These are phyloP conservation scores for Candida ovalis DNA, from an alignment of 805 yeast genomes.

Conservation along the genomic window DNA sequence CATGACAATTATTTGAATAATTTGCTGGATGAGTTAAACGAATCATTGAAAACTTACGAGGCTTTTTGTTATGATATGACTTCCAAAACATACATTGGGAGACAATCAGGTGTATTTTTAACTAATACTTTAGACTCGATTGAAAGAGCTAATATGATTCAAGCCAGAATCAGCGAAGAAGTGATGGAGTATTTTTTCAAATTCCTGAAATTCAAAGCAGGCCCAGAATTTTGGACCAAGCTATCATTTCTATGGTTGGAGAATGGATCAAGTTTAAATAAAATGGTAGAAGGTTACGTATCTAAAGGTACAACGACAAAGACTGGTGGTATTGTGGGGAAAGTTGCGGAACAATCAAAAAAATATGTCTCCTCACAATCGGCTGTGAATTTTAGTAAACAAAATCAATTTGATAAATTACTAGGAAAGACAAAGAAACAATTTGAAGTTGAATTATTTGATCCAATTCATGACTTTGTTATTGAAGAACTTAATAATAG, in stretches of 20 bases:
- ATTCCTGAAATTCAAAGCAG: slow-evolving; percentile 34
- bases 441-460: slow-evolving; percentile 39
- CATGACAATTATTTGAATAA: slow-evolving; percentile 21
- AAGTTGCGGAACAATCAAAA: slow-evolving; percentile 35
- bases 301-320: slow-evolving; percentile 38
- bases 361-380: slow-evolving; percentile 28
- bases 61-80: slow-evolving; percentile 40
- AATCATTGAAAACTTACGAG: slow-evolving; percentile 40
- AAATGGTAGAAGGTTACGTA: slow-evolving; percentile 36
- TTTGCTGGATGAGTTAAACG: slow-evolving; percentile 19
- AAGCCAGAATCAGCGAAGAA: slow-evolving; percentile 44
- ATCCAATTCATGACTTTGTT: slow-evolving; percentile 54
- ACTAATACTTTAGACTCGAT: slow-evolving; percentile 48
- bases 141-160: slow-evolving; percentile 46
- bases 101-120: slow-evolving; percentile 49
- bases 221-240: slow-evolving; percentile 31
- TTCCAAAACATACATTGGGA: slow-evolving; percentile 36
- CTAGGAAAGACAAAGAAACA: slow-evolving; percentile 48
- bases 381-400: slow-evolving; percentile 20
- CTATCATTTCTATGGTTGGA: slow-evolving; percentile 48
- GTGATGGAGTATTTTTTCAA: slow-evolving; percentile 44
- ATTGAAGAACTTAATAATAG: slow-evolving; percentile 38
- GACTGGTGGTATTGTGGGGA: slow-evolving; percentile 43
- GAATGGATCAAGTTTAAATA: slow-evolving; percentile 39
- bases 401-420: slow-evolving; percentile 37